Conservation (phyloP, 306 rosid species). For the Malus domestica region DNA sequence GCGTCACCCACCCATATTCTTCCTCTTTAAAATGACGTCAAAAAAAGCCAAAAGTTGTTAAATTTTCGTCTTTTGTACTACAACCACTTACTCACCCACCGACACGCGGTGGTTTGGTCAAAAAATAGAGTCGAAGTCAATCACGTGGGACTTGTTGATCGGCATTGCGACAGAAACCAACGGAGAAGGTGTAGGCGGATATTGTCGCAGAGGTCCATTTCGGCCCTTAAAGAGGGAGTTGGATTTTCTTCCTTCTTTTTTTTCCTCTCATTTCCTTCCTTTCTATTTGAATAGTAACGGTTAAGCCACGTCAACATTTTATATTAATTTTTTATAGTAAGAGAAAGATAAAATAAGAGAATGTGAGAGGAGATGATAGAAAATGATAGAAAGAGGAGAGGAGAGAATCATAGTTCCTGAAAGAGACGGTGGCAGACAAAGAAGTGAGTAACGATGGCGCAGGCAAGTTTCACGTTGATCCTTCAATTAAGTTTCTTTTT, state of each 20-base stretch:
- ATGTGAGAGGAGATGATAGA: no score
- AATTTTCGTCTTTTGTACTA: neutral
- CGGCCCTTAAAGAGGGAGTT: neutral
- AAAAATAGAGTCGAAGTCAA: neutral
- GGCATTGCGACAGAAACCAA: neutral
- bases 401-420: no score
- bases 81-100: neutral
- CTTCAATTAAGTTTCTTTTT: neutral
- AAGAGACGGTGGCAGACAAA: neutral
- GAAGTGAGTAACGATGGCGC: neutral
- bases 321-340: no score
- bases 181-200: neutral
- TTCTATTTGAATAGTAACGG: no score
- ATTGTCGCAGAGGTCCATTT: neutral
- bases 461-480: neutral
- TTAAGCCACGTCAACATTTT: no score
- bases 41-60: neutral
- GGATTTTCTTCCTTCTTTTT: no score
- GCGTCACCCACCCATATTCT: neutral
- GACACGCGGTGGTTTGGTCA: neutral
- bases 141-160: neutral
- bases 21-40: neutral
- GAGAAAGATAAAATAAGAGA: no score
- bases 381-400: no score
- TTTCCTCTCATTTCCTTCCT: no score